Base-by-base conservation (phyloP, 2,329 filamentous ascomycete species). In the Anthostomella pinea region DNA sequence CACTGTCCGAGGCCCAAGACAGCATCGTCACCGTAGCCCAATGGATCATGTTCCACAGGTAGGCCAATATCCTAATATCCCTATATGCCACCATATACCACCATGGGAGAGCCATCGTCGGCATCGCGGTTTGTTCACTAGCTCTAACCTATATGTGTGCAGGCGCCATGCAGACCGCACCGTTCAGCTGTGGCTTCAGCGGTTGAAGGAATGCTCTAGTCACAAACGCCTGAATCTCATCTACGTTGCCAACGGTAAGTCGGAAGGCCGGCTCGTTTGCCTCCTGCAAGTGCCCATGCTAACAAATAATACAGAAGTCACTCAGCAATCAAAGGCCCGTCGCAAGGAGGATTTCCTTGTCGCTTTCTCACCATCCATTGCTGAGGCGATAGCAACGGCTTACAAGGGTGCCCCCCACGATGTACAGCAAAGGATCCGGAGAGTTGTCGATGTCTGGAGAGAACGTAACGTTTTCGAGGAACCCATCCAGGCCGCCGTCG, bases 11-110 rank as follows among this genome's bases (percentile, higher is more conserved):
- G 67, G 95, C 89, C 8, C 91, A 98, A 63, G 93, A 98, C 62
- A 94, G 89, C 66, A 97, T 98, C 58, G 79, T 95, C 43, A 91
- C 87, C 22, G 90, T 95, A 45, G 89, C 93, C 39, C 91, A 97
- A 81, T 98, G 94, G 94, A 93, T 98, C 45, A 94, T 98, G 85
- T 98, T 98, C 63, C 91, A 98, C 68, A 85, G 89, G 89, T 95
- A 81, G 45, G 62, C 48, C 32, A 38, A 40, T n/a, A n/a, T n/a
- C n/a, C n/a, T n/a, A n/a, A n/a, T n/a, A n/a, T n/a, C n/a, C n/a
- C n/a, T n/a, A n/a, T n/a, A n/a, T n/a, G n/a, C n/a, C n/a, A n/a
- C n/a, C n/a, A n/a, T n/a, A n/a, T n/a, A n/a, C n/a, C n/a, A n/a
- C n/a, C n/a, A n/a, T n/a, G n/a, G n/a, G n/a, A n/a, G n/a, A n/a